Percentiles rank a stretch among this genome's conserved stretches.
Conservation (phyloP, 768 basidiomycete species). For the Mycena alexandri region DNA sequence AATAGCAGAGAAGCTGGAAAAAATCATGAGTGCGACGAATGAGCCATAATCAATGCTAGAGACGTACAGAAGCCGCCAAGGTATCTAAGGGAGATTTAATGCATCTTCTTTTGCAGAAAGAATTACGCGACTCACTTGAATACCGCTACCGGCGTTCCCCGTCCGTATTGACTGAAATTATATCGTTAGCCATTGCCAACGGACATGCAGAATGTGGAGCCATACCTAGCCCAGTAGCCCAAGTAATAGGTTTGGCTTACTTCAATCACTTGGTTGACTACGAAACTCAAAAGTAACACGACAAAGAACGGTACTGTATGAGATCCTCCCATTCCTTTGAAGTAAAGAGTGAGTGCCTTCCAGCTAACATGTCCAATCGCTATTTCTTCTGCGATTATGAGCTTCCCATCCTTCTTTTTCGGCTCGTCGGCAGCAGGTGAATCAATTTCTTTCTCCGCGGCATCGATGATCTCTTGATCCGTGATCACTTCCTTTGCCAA, state of each 20-base stretch:
- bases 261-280: constrained; percentile 9
- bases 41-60: neutral
- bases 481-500: constrained; percentile 59
- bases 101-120: neutral
- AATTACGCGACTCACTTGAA: constrained; percentile 46
- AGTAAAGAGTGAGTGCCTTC: constrained; percentile 43
- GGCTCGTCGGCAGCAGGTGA: constrained; percentile 38
- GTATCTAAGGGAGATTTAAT: constrained; percentile 3
- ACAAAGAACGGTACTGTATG: constrained; percentile 36
- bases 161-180: constrained; percentile 44
- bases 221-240: constrained; percentile 40
- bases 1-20: constrained; percentile 49
- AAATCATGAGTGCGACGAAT: neutral
- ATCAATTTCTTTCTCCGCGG: constrained; percentile 42
- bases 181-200: too few relatives aligned
- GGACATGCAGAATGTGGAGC: neutral
- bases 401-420: constrained; percentile 59
- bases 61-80: constrained; percentile 26
- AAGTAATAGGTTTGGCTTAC: constrained; percentile 38
- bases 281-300: constrained; percentile 18
- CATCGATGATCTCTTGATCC: constrained; percentile 52
- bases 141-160: constrained; percentile 49
- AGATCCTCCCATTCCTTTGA: constrained; percentile 34
- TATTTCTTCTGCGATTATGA: constrained; percentile 74
- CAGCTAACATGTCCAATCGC: constrained; percentile 69